These are phyloP conservation scores for Pyrenophora seminiperda DNA, from an alignment of 2,329 filamentous ascomycete genomes.

Conservation along the genomic window DNA sequence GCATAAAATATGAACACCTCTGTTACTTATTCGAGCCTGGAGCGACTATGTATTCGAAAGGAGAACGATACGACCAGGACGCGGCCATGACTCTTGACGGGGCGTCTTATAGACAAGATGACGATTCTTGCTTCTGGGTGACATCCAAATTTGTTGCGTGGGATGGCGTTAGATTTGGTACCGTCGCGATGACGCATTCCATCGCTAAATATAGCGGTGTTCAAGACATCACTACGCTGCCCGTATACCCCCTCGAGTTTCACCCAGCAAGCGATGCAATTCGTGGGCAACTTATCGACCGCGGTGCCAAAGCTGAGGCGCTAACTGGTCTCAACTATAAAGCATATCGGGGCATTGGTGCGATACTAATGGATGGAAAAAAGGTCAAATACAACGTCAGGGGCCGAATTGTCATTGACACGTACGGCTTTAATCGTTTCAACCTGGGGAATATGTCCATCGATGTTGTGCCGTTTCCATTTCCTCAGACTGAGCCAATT, in stretches of 20 bases:
- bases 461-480: slow-evolving; percentile 44
- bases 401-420: slow-evolving; percentile 59
- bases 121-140: slow-evolving; percentile 47
- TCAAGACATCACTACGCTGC: slow-evolving; percentile 49
- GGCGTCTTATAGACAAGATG: slow-evolving; percentile 41
- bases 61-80: slow-evolving; percentile 49
- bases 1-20: slow-evolving; percentile 51
- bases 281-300: slow-evolving; percentile 49
- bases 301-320: slow-evolving; percentile 54
- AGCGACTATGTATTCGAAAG: slow-evolving; percentile 34
- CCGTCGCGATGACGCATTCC: slow-evolving; percentile 34
- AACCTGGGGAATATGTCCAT: too few species aligned
- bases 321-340: slow-evolving; percentile 58
- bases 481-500: slow-evolving; percentile 40
- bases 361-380: too few species aligned
- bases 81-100: slow-evolving; percentile 38
- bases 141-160: slow-evolving; percentile 47
- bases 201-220: slow-evolving; percentile 49
- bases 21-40: slow-evolving; percentile 54
- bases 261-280: slow-evolving; percentile 51
- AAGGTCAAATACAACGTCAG: slow-evolving; percentile 54
- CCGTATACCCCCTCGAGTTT: slow-evolving; percentile 53
- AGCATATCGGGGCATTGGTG: slow-evolving; percentile 54
- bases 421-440: slow-evolving; percentile 58
- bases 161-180: slow-evolving; percentile 47